phyloP scores from a whole-genome alignment of 495 filamentous ascomycete genomes.

The Tetracladium marchalianum region DNA sequence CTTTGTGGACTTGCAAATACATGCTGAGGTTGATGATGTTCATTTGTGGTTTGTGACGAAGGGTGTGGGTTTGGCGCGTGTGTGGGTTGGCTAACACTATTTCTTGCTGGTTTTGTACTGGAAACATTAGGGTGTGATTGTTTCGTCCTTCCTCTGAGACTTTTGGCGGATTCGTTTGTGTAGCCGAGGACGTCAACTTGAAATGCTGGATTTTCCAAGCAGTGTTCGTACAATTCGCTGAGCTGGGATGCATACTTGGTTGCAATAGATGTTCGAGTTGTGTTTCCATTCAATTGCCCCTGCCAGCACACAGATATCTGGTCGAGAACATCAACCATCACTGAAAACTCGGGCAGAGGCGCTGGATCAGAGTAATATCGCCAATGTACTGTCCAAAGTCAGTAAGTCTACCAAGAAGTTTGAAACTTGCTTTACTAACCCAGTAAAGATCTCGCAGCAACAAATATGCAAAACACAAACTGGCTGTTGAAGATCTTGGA shows the following conservation, averaged over 20 bases:
- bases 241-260: background rate
- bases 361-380: slow-evolving; percentile 7
- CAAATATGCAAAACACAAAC: slow-evolving; percentile 33
- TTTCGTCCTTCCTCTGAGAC: no score
- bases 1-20: no score
- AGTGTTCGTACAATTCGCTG: background rate
- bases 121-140: no score
- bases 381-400: slow-evolving; percentile 3
- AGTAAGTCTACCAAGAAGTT: background rate
- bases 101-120: no score
- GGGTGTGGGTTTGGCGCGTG: no score
- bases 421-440: slow-evolving; percentile 2
- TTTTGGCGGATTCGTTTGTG: no score
- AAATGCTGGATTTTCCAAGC: background rate
- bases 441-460: slow-evolving; percentile 26
- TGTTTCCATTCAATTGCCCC: background rate
- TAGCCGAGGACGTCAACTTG: background rate
- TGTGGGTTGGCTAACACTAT: no score
- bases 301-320: slow-evolving; percentile 22
- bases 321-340: slow-evolving; percentile 22
- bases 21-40: no score
- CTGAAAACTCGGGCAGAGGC: slow-evolving; percentile 21
- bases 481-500: slow-evolving; percentile 22
- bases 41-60: no score
- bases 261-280: background rate